These are phyloP conservation scores for Pythium sp. DNA, from an alignment of 352 stramenopile species.

Conservation along the genomic window DNA sequence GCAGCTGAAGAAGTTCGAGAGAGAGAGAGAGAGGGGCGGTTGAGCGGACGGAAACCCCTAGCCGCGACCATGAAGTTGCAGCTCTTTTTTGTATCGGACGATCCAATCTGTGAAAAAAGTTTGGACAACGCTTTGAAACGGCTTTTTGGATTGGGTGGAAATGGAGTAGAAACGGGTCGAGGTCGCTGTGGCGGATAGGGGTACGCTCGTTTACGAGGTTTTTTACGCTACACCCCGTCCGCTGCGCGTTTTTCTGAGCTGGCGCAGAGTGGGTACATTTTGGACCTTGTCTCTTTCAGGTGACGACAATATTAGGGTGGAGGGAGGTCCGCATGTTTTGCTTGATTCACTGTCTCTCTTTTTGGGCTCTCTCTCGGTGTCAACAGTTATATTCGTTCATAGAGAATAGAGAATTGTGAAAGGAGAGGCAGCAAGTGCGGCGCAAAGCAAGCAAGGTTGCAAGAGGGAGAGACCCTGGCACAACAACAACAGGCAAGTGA, in stretches of 20 bases:
- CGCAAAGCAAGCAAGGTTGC: too few relatives aligned
- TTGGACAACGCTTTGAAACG: background rate
- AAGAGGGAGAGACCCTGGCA: background rate
- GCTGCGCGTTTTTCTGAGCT: background rate
- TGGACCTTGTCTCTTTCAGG: background rate
- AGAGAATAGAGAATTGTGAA: background rate
- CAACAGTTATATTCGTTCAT: background rate
- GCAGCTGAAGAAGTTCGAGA: background rate
- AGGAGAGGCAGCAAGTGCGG: background rate
- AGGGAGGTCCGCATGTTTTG: background rate
- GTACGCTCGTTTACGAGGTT: background rate
- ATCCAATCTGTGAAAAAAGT: slow-evolving; percentile 4
- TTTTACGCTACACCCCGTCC: background rate
- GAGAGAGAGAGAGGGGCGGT: background rate
- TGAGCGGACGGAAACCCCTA: background rate
- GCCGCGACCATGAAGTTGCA: too few relatives aligned
- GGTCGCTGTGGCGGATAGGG: background rate
- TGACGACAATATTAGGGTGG: background rate
- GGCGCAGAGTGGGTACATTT: slow-evolving; percentile 9
- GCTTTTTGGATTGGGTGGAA: background rate
- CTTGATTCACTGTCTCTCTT: slow-evolving; percentile 1
- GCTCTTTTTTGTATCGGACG: background rate
- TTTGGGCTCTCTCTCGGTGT: background rate
- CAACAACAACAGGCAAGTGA: background rate
- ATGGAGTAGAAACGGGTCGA: background rate